Base-by-base conservation (phyloP, 2,329 filamentous ascomycete species). In the Verticillium alfalfae region DNA sequence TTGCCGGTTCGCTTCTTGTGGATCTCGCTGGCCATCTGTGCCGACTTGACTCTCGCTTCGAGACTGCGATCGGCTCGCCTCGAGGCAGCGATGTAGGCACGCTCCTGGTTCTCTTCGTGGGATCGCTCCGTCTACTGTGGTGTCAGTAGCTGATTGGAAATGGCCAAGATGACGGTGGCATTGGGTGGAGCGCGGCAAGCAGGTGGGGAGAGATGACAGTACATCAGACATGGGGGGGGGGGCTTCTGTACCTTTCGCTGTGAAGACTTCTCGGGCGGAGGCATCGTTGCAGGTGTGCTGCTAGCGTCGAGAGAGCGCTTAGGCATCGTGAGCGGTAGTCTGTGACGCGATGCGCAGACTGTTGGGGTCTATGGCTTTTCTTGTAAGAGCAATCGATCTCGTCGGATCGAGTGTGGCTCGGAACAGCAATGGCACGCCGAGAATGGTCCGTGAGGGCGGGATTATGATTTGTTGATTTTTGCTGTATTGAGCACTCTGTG, bases 81-180 rank as follows among this genome's bases (percentile, higher is more conserved):
- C 6, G 94, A 97, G 3, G 93, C 93, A 13, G 93, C 93, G 67
- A 97, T 95, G 72, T 96, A 97, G 26, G 93, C 93, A 70, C 93
- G 84, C 74, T 94, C 91, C 71, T 92, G 89, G 68, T 94, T 93
- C 74, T 93, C 90, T 67, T 91, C 89, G 65, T 92, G 89, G 2
- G 89, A 91, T 54, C 90, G 81, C 74, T 92, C 89, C 3, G 88
- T 90, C 86, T 91, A 62, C 18, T 16, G 45, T 12, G 26, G 3
- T 15, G 9, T 15, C n/a, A 22, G 34, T 34, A 4, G 31, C 10
- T 15, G 36, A 13, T 37, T 13, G 36, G 36, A 3, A 22, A 58
- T 41, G 18, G 34, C 52, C 37, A 5, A 39, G 5, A 58, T 18
- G 34, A 34, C 26, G 36, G 2, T 34, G 18, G 10, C n/a, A 34